These are phyloP conservation scores for Fraxinus platypoda DNA, from an alignment of 305 asterid genomes.

Conservation along the genomic window DNA sequence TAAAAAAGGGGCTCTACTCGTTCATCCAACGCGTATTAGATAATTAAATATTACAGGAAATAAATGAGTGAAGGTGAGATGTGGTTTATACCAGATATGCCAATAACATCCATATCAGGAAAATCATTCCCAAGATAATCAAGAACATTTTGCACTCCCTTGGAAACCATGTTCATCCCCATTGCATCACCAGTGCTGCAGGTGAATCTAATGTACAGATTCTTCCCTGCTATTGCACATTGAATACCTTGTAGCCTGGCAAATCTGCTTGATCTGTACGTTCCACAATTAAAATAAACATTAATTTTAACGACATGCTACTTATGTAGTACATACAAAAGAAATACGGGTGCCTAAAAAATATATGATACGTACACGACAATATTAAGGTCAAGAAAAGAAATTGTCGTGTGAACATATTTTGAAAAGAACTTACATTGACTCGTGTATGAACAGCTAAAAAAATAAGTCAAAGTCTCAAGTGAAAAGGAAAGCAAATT, in stretches of 20 bases:
- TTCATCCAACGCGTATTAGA: not conserved
- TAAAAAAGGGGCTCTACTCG: not conserved
- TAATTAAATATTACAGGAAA: not conserved
- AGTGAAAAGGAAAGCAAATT: not conserved
- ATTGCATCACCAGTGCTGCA: slow-evolving; percentile 60
- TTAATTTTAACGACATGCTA: not conserved
- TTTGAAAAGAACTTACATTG: not conserved
- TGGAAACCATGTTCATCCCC: slow-evolving; percentile 62
- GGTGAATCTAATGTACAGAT: slow-evolving; percentile 41
- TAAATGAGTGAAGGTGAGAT: not conserved
- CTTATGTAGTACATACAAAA: not conserved
- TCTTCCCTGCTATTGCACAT: slow-evolving; percentile 55
- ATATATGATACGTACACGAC: not conserved
- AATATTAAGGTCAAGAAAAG: not conserved
- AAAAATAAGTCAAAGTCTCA: not conserved
- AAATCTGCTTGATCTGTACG: slow-evolving; percentile 52
- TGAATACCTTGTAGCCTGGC: slow-evolving; percentile 40
- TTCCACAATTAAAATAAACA: not conserved
- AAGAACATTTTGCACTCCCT: slow-evolving; percentile 51
- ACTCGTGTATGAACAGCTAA: not conserved
- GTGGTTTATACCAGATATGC: slow-evolving; percentile 43
- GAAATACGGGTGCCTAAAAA: not conserved
- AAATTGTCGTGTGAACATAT: not conserved
- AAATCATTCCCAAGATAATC: slow-evolving; percentile 42
- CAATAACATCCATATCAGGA: slow-evolving; percentile 54